Evolutionary conservation across 2,329 filamentous ascomycete species (phyloP).

Genomic region (Tolypocladium pustulatum): DNA sequence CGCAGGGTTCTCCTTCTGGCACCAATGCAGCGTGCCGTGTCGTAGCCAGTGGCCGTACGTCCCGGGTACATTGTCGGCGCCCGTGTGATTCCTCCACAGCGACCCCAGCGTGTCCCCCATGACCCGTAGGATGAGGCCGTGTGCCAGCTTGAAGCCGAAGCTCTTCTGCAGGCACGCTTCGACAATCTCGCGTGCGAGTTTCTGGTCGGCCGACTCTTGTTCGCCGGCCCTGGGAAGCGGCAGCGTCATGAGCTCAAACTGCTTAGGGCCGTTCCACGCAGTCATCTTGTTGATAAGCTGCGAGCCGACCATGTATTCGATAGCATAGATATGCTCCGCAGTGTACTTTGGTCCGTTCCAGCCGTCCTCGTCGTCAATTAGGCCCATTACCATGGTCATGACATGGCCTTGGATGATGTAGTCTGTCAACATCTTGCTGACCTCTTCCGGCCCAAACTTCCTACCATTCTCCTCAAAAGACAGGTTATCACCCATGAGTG

Average conservation of each 20-base stretch:
- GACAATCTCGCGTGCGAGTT: constrained; percentile 36
- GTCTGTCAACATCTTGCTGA: constrained; percentile 35
- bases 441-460: constrained; percentile 24
- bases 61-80: constrained; percentile 34
- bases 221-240: constrained; percentile 23
- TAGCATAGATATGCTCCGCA: constrained; percentile 34
- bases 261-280: constrained; percentile 35
- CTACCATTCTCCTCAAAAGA: constrained; percentile 12
- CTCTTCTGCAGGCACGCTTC: constrained; percentile 36
- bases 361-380: constrained; percentile 35
- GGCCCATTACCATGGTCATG: constrained; percentile 38
- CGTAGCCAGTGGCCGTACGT: constrained; percentile 47
- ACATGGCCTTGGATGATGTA: constrained; percentile 48
- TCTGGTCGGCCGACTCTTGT: constrained; percentile 28
- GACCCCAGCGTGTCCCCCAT: constrained; percentile 39
- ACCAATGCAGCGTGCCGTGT: constrained; percentile 36
- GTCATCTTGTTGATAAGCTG: constrained; percentile 44
- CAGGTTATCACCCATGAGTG: constrained; percentile 19
- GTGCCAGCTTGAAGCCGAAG: constrained; percentile 45
- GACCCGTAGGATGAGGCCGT: constrained; percentile 40
- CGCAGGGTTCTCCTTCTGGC: constrained; percentile 28
- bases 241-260: constrained; percentile 37
- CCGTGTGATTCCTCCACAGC: constrained; percentile 38
- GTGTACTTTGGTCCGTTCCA: constrained; percentile 46
- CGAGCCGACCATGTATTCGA: constrained; percentile 37